A percentile compares a stretch with the other conserved stretches of the same genome.
Evolutionary conservation across 2,329 filamentous ascomycete genomes (phyloP).

Genomic region (Clarireedia homoeocarpa): DNA sequence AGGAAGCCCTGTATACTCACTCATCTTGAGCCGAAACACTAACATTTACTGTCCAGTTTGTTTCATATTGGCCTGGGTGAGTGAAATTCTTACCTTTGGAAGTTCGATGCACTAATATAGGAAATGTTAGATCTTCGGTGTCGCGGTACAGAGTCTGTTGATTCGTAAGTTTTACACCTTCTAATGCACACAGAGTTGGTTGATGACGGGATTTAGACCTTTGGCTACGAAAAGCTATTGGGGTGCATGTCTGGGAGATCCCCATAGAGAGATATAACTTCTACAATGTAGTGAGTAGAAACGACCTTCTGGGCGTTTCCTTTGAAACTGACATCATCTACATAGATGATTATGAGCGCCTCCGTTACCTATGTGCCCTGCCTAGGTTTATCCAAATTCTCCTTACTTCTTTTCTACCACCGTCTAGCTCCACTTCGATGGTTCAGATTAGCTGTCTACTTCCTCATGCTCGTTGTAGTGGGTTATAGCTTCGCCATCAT

Average conservation of each 20-base stretch:
- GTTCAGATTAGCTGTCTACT: background rate
- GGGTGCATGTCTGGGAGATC: conserved; percentile 1
- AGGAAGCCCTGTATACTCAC: no score
- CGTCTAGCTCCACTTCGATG: background rate
- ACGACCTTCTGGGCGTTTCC: background rate
- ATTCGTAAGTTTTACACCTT: background rate
- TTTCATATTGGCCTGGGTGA: conserved; percentile 5
- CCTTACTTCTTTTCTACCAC: conserved; percentile 2
- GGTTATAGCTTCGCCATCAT: background rate
- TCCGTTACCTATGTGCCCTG: conserved; percentile 1
- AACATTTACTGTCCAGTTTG: background rate
- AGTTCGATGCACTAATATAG: background rate
- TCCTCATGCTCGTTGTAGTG: background rate
- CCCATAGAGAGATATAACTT: background rate
- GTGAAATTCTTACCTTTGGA: background rate
- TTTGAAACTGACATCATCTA: background rate
- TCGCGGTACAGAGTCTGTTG: background rate
- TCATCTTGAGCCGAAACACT: no score
- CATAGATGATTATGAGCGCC: conserved; percentile 1
- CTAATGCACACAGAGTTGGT: no score
- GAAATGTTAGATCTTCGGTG: background rate
- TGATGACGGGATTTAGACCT: background rate
- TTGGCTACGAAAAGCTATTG: background rate
- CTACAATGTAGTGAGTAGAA: background rate
- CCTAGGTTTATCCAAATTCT: conserved; percentile 4